A percentile compares a stretch with the other conserved stretches of the same genome.
These are phyloP conservation scores for Fagopyrum tataricum DNA, from an alignment of 148 eudicot species.

Conservation along the genomic window DNA sequence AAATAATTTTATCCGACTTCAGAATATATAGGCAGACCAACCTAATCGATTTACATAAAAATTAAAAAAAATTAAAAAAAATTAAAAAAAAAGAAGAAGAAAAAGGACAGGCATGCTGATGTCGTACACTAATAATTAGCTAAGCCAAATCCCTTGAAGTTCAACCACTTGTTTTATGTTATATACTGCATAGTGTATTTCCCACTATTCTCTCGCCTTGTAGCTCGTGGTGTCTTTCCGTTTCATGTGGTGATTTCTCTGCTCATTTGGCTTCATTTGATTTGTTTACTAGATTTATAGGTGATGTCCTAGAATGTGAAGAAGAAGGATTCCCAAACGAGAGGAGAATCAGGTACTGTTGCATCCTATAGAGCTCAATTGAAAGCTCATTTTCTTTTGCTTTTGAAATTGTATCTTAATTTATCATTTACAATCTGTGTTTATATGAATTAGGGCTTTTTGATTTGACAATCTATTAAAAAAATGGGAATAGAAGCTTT, in stretches of 20 bases:
- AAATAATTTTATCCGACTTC: too few relatives aligned
- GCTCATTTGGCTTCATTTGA: background rate
- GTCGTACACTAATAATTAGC: too few relatives aligned
- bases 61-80: too few relatives aligned
- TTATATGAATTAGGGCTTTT: background rate
- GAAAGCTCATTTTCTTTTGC: background rate
- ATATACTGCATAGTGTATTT: background rate
- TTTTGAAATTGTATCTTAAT: background rate
- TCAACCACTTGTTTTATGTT: too few relatives aligned
- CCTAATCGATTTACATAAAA: too few relatives aligned
- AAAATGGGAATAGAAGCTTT: conserved; percentile 3
- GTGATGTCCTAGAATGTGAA: background rate
- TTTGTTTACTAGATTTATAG: background rate
- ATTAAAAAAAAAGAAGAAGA: too few relatives aligned
- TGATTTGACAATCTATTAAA: background rate
- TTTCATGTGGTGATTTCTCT: background rate
- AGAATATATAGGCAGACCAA: too few relatives aligned
- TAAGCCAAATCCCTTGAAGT: too few relatives aligned
- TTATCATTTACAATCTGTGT: background rate
- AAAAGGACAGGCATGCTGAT: too few relatives aligned
- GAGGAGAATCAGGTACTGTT: conserved; percentile 8
- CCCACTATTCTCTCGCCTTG: background rate
- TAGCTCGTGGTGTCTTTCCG: background rate
- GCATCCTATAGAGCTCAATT: background rate
- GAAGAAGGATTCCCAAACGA: background rate